A percentile compares a stretch with the other conserved stretches of the same genome.
These are phyloP conservation scores for Ramalina intermedia DNA, from an alignment of 495 filamentous ascomycete genomes.

Conservation along the genomic window DNA sequence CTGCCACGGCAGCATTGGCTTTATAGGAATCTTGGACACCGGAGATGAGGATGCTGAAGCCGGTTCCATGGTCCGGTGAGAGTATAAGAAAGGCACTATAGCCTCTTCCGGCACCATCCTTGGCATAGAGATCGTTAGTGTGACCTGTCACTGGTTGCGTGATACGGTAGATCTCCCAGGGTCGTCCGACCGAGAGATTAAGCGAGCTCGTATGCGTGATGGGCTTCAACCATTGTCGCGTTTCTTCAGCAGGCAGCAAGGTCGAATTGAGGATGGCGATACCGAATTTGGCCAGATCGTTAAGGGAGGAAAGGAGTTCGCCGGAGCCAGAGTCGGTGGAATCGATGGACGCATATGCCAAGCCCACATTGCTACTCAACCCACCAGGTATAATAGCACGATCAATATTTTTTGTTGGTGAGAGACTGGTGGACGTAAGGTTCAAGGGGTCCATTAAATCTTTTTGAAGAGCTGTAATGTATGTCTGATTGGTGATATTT, in stretches of 20 bases:
- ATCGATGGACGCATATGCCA: background rate
- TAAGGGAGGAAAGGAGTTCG: slow-evolving; percentile 38
- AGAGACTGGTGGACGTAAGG: too few relatives aligned
- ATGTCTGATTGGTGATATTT: too few relatives aligned
- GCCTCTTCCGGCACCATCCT: slow-evolving; percentile 25
- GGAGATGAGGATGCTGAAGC: slow-evolving; percentile 24
- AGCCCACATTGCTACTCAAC: slow-evolving; percentile 8
- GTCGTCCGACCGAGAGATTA: slow-evolving; percentile 33
- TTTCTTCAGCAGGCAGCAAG: slow-evolving; percentile 28
- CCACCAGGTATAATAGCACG: slow-evolving; percentile 18
- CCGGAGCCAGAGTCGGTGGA: slow-evolving; percentile 20
- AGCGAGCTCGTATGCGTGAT: slow-evolving; percentile 30
- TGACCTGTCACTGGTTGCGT: slow-evolving; percentile 13
- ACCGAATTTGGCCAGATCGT: slow-evolving; percentile 37
- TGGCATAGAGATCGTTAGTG: slow-evolving; percentile 29
- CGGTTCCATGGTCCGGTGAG: slow-evolving; percentile 25
- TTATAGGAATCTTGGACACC: background rate
- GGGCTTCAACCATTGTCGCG: slow-evolving; percentile 45
- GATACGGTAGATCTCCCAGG: slow-evolving; percentile 38
- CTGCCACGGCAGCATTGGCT: slow-evolving; percentile 7
- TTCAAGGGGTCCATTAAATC: too few relatives aligned
- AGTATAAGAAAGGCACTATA: slow-evolving; percentile 22
- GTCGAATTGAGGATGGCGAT: slow-evolving; percentile 39
- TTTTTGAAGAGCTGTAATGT: too few relatives aligned
- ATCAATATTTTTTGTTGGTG: too few relatives aligned